Base-by-base conservation (phyloP, 805 yeast species). In the Cyberlindnera japonica region DNA sequence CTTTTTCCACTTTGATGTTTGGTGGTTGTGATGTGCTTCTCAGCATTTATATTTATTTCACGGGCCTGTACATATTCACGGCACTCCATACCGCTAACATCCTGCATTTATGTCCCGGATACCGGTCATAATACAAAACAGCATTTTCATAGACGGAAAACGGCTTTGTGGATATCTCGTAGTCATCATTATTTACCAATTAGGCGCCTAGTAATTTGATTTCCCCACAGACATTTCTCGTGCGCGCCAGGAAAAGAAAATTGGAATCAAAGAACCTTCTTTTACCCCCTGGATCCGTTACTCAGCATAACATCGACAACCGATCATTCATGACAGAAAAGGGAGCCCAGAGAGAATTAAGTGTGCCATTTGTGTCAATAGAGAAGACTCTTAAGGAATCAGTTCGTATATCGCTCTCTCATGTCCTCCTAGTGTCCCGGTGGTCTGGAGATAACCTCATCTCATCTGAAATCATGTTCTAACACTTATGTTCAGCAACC, bases 321-420 rank as follows among this genome's bases (percentile, higher is more conserved):
- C 8, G 12, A 9, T 12, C 25, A 22, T 9, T 22, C 28, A 8
- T 25, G 28, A n/a, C n/a, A 6, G n/a, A 25, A 13, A 7, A 9
- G 28, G 9, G 6, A 25, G n/a, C 28, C 7, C 7, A 6, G 14
- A 9, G 6, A 9, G 28, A 25, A 13, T 15, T 15, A 17, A 6
- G 6, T 5, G 33, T 22, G 13, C 19, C 25, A 11, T 44, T 44
- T 22, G 18, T 35, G n/a, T 40, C 47, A 8, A 45, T 51, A 11
- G 55, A 51, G 33, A 44, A 38, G 7, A 37, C 45, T 9, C 35
- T 51, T 4, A 28, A 33, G 19, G 45, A 37, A 32, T 49, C 53
- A 10, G 55, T 48, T 19, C 30, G 54, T 48, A 14, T 11, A 5
- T 13, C 30, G 14, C n/a, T n/a, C n/a, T n/a, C n/a, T n/a, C n/a